Evolutionary conservation across 2,329 filamentous ascomycete genomes (phyloP).

Genomic region (Colletotrichum nymphaeae): DNA sequence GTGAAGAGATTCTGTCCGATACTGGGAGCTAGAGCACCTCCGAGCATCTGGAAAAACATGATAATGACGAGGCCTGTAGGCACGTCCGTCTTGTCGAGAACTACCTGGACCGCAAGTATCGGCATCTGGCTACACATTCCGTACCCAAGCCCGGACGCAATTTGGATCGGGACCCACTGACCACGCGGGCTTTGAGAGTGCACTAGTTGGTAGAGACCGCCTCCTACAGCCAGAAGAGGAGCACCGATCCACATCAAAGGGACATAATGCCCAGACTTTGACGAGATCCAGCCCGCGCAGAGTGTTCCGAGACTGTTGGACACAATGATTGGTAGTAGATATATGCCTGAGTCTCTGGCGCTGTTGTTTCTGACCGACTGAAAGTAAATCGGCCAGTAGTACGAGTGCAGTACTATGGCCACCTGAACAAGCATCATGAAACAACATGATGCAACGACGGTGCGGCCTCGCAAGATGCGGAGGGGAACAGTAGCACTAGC

Average conservation of each 20-base stretch:
- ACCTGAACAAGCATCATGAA: constrained; percentile 38
- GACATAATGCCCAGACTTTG: constrained; percentile 26
- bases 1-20: too few relatives aligned
- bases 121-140: too few relatives aligned
- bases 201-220: constrained; percentile 30
- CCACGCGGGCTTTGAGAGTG: too few relatives aligned
- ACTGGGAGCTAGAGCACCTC: too few relatives aligned
- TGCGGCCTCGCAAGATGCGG: constrained; percentile 3
- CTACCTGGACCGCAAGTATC: too few relatives aligned
- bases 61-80: too few relatives aligned
- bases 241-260: constrained; percentile 33
- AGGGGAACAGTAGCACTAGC: not conserved
- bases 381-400: constrained; percentile 38
- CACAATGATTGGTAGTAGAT: constrained; percentile 4
- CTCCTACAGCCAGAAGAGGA: constrained; percentile 20
- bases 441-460: constrained; percentile 22
- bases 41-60: too few relatives aligned
- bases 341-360: constrained; percentile 10
- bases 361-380: constrained; percentile 36
- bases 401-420: constrained; percentile 39
- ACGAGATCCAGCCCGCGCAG: constrained; percentile 17
- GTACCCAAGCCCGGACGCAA: too few relatives aligned
- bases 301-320: constrained; percentile 25
- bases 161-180: too few relatives aligned
- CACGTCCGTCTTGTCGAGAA: too few relatives aligned